These are phyloP conservation scores for Neopestalotiopsis rosae DNA, from an alignment of 2,329 filamentous ascomycete genomes.

Conservation along the genomic window DNA sequence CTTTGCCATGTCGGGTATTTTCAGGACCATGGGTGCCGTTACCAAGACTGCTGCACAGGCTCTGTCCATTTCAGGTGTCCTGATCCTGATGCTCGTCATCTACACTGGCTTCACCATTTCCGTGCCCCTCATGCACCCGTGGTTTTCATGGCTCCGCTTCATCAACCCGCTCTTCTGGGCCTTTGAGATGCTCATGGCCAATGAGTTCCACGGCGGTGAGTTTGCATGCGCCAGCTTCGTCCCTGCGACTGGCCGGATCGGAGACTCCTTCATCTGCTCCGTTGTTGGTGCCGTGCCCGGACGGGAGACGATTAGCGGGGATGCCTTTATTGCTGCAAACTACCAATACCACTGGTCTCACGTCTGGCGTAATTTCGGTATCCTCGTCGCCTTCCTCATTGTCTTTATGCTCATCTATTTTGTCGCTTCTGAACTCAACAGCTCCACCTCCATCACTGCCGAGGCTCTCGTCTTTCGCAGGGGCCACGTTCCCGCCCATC, in stretches of 20 bases:
- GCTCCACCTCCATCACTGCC: conserved; percentile 64
- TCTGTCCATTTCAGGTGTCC: conserved; percentile 55
- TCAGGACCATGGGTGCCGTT: conserved; percentile 73
- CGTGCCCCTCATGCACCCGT: conserved; percentile 67
- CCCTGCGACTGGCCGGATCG: conserved; percentile 46
- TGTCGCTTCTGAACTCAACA: conserved; percentile 67
- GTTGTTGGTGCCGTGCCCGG: conserved; percentile 61
- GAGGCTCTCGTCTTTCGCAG: conserved; percentile 73
- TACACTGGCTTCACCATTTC: conserved; percentile 63
- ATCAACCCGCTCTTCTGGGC: conserved; percentile 76
- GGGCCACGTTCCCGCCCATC: conserved; percentile 53
- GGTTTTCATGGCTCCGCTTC: conserved; percentile 79
- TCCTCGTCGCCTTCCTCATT: conserved; percentile 55
- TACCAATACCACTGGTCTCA: conserved; percentile 64
- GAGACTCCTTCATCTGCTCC: conserved; percentile 57
- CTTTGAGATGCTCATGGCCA: conserved; percentile 75
- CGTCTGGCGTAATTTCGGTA: conserved; percentile 68
- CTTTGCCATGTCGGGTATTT: conserved; percentile 77
- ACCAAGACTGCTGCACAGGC: conserved; percentile 70
- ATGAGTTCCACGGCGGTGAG: conserved; percentile 68
- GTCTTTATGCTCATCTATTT: conserved; percentile 71
- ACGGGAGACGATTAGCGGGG: conserved; percentile 60
- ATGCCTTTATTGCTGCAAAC: conserved; percentile 61
- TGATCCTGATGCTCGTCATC: conserved; percentile 65
- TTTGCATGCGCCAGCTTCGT: conserved; percentile 61